phyloP scores from a whole-genome alignment of 2,329 filamentous ascomycete species.

The Sporothrix globosa region DNA sequence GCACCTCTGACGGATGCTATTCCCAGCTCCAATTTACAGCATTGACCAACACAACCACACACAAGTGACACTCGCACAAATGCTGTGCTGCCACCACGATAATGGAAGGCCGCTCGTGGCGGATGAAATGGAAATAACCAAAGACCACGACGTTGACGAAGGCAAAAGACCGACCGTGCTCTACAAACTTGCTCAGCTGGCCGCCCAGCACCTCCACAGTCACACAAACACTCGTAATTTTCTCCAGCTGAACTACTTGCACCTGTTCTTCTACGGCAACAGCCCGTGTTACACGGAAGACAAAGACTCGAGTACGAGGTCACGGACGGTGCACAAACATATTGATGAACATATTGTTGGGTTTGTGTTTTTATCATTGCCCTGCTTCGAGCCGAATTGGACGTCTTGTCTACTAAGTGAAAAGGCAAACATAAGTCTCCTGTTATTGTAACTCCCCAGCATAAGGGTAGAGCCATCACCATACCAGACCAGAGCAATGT shows the following conservation, averaged over 20 bases:
- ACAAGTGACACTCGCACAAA: conserved; percentile 2
- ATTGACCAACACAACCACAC: neutral
- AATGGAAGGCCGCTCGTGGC: neutral
- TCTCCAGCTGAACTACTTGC: conserved; percentile 12
- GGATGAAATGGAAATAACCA: neutral
- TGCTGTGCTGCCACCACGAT: conserved; percentile 4
- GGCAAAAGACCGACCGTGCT: too few relatives aligned
- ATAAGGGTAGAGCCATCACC: too few relatives aligned
- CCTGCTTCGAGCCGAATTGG: neutral
- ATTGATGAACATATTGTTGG: neutral
- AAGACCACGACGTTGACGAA: too few relatives aligned
- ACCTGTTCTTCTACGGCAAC: neutral
- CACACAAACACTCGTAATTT: conserved; percentile 18
- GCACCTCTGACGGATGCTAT: neutral
- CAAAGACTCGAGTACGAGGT: neutral
- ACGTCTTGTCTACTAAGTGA: too few relatives aligned
- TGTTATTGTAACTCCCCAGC: too few relatives aligned
- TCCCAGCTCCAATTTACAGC: neutral
- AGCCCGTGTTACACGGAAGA: neutral
- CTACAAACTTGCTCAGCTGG: too few relatives aligned
- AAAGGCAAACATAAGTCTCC: too few relatives aligned
- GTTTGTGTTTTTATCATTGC: neutral
- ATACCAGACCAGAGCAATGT: neutral
- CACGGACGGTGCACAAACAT: neutral
- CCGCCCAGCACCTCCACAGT: neutral